Percentiles rank a stretch among this genome's conserved stretches.
phyloP scores from a whole-genome alignment of 108 stramenopile species.

The Fistulifera pelliculosa region DNA sequence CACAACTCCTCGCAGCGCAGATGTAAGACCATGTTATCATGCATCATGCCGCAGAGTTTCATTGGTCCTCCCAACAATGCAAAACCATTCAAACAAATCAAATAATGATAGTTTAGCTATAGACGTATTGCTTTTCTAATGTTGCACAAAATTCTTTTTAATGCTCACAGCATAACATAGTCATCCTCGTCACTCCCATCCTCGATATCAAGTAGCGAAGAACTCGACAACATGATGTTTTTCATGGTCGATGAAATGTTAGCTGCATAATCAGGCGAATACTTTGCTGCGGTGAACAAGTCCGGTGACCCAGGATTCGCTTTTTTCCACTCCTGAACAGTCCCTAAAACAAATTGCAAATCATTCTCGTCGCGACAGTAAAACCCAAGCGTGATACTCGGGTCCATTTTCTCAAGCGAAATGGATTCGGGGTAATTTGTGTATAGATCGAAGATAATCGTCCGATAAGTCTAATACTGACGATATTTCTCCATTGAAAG shows the following conservation, averaged over 20 bases:
- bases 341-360: slow-evolving; percentile 38
- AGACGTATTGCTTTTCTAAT: too few species aligned
- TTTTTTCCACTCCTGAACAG: slow-evolving; percentile 23
- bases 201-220: slow-evolving; percentile 13
- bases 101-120: too few species aligned
- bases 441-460: slow-evolving; percentile 65
- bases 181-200: slow-evolving; percentile 43
- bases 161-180: slow-evolving; percentile 36
- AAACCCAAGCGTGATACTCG: slow-evolving; percentile 80
- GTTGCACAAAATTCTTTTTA: neutral
- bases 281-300: slow-evolving; percentile 59
- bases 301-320: slow-evolving; percentile 34
- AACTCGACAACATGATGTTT: slow-evolving; percentile 31
- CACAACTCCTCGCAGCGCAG: too few species aligned
- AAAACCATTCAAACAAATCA: too few species aligned
- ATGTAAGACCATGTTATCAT: too few species aligned
- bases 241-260: slow-evolving; percentile 44
- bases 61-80: too few species aligned
- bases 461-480: slow-evolving; percentile 42
- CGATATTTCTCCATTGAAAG: slow-evolving; percentile 8
- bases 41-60: too few species aligned
- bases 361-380: slow-evolving; percentile 64
- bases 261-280: slow-evolving; percentile 56
- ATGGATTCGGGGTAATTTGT: slow-evolving; percentile 39
- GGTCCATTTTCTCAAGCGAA: slow-evolving; percentile 68